phyloP scores from a whole-genome alignment of 2,329 filamentous ascomycete species.

The Zymoseptoria pseudotritici region DNA sequence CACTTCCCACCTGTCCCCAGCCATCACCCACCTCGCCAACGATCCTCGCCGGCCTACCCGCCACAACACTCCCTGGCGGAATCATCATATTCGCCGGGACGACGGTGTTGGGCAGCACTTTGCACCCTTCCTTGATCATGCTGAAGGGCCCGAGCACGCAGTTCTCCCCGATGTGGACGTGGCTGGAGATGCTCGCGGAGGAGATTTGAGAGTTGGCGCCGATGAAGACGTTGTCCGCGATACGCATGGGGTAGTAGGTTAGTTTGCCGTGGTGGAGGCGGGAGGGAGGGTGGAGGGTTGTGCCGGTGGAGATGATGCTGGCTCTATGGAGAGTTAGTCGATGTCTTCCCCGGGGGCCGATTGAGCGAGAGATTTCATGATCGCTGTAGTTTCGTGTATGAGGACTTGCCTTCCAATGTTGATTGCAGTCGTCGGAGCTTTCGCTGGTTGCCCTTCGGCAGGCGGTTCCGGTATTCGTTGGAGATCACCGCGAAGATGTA shows the following conservation, averaged over 20 bases:
- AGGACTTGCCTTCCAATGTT: constrained; percentile 56
- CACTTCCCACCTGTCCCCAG: constrained; percentile 39
- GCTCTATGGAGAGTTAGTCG: constrained; percentile 48
- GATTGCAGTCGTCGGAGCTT: constrained; percentile 51
- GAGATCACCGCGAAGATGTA: constrained; percentile 89
- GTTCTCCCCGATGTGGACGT: constrained; percentile 75
- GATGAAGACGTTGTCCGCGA: constrained; percentile 91
- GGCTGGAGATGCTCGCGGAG: constrained; percentile 72
- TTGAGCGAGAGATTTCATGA: background rate
- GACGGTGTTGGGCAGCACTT: constrained; percentile 75
- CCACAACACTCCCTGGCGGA: constrained; percentile 87
- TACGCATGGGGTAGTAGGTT: constrained; percentile 80
- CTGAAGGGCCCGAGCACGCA: constrained; percentile 77
- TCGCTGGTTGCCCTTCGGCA: constrained; percentile 24
- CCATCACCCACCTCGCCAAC: constrained; percentile 75
- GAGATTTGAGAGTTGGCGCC: constrained; percentile 63
- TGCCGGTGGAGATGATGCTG: constrained; percentile 75
- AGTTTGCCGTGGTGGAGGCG: constrained; percentile 68
- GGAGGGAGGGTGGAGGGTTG: constrained; percentile 73
- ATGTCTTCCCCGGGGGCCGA: background rate
- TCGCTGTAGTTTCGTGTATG: background rate
- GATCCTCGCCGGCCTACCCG: constrained; percentile 68
- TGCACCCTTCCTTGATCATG: constrained; percentile 89
- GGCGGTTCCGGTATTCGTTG: constrained; percentile 34
- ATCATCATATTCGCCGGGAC: constrained; percentile 86